These are phyloP conservation scores for Durotheca rogersii DNA, from an alignment of 495 filamentous ascomycete genomes.

Conservation along the genomic window DNA sequence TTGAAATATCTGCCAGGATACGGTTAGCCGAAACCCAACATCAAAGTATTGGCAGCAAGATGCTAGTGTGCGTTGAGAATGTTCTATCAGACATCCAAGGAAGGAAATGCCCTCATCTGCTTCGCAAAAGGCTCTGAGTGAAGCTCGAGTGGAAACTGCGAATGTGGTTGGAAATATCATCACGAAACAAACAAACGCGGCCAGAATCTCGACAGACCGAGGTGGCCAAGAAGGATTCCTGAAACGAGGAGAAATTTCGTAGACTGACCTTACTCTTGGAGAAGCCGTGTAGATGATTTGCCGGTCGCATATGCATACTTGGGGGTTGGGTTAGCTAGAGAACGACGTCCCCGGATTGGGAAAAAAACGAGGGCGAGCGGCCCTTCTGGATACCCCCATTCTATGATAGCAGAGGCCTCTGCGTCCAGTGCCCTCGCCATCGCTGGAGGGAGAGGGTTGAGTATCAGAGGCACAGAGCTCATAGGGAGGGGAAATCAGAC, in stretches of 20 bases:
- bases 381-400: constrained; percentile 4
- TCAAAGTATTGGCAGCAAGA: not conserved
- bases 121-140: constrained; percentile 56
- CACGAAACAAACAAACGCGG: constrained; percentile 40
- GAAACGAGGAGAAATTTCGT: no score
- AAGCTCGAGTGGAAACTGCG: constrained; percentile 70
- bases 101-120: constrained; percentile 58
- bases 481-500: constrained; percentile 64
- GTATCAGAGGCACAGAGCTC: not conserved
- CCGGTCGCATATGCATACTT: no score
- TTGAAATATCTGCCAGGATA: not conserved
- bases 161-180: constrained; percentile 63
- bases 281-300: no score
- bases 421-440: not conserved
- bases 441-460: not conserved
- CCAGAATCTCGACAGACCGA: constrained; percentile 10
- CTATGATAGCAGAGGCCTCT: not conserved
- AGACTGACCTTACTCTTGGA: constrained; percentile 20
- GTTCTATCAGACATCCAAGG: constrained; percentile 65
- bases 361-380: not conserved
- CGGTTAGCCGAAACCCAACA: constrained; percentile 4
- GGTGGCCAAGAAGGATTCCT: no score
- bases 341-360: not conserved
- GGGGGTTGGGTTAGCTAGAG: constrained; percentile 10
- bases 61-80: constrained; percentile 11